These are phyloP conservation scores for Colletotrichum siamense DNA, from an alignment of 2,329 filamentous ascomycete species.

Conservation along the genomic window DNA sequence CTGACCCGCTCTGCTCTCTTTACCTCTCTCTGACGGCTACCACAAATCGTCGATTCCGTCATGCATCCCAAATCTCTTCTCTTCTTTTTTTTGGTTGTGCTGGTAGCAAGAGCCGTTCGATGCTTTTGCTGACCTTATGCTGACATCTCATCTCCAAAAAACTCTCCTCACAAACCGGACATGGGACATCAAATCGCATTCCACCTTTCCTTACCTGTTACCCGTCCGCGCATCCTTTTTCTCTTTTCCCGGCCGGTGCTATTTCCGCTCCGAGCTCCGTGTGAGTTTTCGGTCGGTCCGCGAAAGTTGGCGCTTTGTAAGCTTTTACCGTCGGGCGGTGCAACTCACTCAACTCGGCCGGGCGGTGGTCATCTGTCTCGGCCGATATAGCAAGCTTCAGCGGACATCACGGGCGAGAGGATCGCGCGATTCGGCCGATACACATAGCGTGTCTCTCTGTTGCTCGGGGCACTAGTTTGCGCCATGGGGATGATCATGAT, in stretches of 20 bases:
- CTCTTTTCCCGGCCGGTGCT: neutral
- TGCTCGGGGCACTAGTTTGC: neutral
- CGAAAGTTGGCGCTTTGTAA: neutral
- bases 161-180: neutral
- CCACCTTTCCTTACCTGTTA: neutral
- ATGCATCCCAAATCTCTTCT: neutral
- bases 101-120: neutral
- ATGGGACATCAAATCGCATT: neutral
- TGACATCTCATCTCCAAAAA: neutral
- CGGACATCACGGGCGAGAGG: neutral
- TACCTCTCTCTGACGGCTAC: neutral
- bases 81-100: neutral
- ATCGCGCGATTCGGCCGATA: neutral
- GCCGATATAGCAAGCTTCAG: neutral
- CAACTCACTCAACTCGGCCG: neutral
- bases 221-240: neutral
- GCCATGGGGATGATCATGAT: neutral
- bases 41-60: neutral
- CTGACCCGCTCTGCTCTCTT: neutral
- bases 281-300: neutral
- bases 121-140: neutral
- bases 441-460: neutral
- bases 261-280: neutral
- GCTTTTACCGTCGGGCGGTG: neutral
- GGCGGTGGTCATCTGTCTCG: neutral